Evolutionary conservation across 2,329 filamentous ascomycete species (phyloP), one percentile per base, ranked within the genome.

Genomic region (Fonsecaea pugnacius): DNA sequence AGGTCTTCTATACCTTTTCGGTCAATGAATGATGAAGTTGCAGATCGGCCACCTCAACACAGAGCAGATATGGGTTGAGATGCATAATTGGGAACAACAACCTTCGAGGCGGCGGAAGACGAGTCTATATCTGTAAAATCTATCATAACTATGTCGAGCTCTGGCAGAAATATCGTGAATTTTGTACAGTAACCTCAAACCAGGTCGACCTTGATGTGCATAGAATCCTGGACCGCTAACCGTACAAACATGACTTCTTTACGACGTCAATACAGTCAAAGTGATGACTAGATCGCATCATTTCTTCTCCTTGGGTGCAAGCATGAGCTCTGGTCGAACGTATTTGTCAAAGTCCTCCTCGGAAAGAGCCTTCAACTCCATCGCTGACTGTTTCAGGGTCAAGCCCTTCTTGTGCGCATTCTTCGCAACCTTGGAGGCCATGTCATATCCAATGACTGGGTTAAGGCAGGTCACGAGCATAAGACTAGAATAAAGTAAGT

Each of bases 381-480:
- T 88, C 21, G 95, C 94, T 74, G 90, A 94, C 81, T 96, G 82
- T 85, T 97, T 97, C 64, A 99, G 86, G 27, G 92, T 97, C 58
- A 94, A 81, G 36, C 92, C 92, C 87, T 98, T 98, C 87, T 97
- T 97, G 84, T 99, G 95, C 16, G 95, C 95, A 76, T 99, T 96
- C 89, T 97, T 97, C 75, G 93, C 93, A 27, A 96, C 93, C 84
- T 96, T 96, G 79, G 89, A 92, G 58, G 93, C 93, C 91, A 96
- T 96, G 77, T 97, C 93, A 79, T 97, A 96, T 66, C 93, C 94
- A 76, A 98, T 97, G 79, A 96, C 91, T 72, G 93, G 92, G 85
- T 97, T 97, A 68, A 98, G 85, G 84, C 94, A 97, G 70, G 95
- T 99, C 38, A 98, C 95, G 70, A 98, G 86, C 95, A 99, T 99